Evolutionary conservation across 352 stramenopile species (phyloP).

Genomic region (Pythium apleroticum): DNA sequence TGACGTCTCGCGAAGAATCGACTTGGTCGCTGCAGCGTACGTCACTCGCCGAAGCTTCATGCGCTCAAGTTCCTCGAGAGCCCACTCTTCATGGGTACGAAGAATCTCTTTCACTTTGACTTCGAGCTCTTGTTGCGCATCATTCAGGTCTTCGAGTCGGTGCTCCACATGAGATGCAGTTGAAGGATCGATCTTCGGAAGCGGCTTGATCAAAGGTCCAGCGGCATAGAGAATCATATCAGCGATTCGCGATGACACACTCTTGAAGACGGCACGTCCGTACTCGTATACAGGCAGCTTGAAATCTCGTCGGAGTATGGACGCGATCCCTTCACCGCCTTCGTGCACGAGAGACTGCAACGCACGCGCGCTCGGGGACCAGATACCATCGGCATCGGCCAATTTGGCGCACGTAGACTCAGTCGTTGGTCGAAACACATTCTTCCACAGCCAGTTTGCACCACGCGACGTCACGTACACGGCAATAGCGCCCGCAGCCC

Average conservation of each 20-base stretch:
- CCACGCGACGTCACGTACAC: too few relatives aligned
- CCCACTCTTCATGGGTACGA: slow-evolving; percentile 39
- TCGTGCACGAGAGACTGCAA: slow-evolving; percentile 4
- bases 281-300: background rate
- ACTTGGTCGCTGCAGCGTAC: slow-evolving; percentile 33
- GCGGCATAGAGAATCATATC: background rate
- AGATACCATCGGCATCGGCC: background rate
- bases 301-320: background rate
- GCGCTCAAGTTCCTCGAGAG: slow-evolving; percentile 42
- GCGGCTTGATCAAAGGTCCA: slow-evolving; percentile 5
- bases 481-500: background rate
- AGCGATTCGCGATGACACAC: slow-evolving; percentile 10
- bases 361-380: background rate
- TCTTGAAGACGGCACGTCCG: background rate
- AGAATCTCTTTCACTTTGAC: slow-evolving; percentile 33
- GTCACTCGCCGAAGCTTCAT: slow-evolving; percentile 45
- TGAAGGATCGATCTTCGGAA: slow-evolving; percentile 5
- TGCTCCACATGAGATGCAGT: background rate
- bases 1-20: slow-evolving; percentile 46
- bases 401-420: background rate
- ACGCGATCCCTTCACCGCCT: background rate
- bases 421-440: background rate
- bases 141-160: slow-evolving; percentile 19
- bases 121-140: slow-evolving; percentile 24
- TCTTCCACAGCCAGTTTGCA: background rate